These are phyloP conservation scores for Penicillium sp. DNA, from an alignment of 2,329 filamentous ascomycete genomes.

Conservation along the genomic window DNA sequence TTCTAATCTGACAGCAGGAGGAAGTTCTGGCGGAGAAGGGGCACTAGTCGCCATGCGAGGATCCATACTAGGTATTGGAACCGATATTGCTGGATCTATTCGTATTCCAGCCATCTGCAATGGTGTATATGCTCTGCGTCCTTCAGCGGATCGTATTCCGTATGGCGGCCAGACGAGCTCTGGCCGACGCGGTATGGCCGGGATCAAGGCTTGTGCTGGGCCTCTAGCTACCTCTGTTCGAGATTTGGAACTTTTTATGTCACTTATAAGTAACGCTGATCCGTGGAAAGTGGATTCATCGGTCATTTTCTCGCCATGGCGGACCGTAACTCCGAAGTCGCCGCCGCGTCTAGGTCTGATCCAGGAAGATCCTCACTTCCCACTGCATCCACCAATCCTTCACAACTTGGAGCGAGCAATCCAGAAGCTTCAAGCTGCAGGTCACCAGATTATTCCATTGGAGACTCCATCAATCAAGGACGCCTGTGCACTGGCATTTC, in stretches of 20 bases:
- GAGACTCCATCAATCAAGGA: conserved; percentile 8
- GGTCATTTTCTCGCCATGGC: conserved; percentile 9
- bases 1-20: conserved; percentile 18
- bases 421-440: conserved; percentile 17
- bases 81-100: conserved; percentile 35
- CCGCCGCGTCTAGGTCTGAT: conserved; percentile 20
- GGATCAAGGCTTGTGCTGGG: conserved; percentile 12
- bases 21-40: conserved; percentile 30
- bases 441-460: conserved; percentile 21
- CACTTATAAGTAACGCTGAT: conserved; percentile 3
- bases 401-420: conserved; percentile 13
- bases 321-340: not conserved
- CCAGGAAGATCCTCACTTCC: conserved; percentile 18
- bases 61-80: conserved; percentile 30
- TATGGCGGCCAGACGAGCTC: conserved; percentile 23
- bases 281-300: conserved; percentile 10
- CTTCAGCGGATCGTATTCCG: conserved; percentile 27
- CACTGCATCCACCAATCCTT: conserved; percentile 24
- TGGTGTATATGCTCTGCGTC: conserved; percentile 34
- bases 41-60: conserved; percentile 33
- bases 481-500: conserved; percentile 10
- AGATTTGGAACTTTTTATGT: conserved; percentile 13
- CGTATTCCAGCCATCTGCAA: conserved; percentile 34
- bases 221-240: conserved; percentile 13
- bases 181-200: conserved; percentile 16